phyloP scores from a whole-genome alignment of 768 basidiomycete genomes.

The Termitomyces titanicus region DNA sequence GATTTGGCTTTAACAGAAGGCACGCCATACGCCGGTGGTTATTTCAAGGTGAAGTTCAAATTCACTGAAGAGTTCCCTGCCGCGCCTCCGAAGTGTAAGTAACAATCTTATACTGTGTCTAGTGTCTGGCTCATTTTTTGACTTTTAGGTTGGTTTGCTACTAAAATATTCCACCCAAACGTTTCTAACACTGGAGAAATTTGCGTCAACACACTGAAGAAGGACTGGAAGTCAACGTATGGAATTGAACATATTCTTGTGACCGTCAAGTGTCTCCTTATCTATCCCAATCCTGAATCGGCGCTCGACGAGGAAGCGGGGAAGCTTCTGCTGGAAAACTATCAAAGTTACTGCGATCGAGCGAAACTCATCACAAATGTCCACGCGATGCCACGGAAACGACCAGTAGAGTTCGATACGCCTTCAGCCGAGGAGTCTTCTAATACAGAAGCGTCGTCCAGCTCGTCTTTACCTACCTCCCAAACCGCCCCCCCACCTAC shows the following conservation, averaged over 20 bases:
- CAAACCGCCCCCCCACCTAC: slow-evolving; percentile 19
- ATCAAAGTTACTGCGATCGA: slow-evolving; percentile 81
- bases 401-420: slow-evolving; percentile 69
- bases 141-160: slow-evolving; percentile 74
- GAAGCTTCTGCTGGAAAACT: slow-evolving; percentile 86
- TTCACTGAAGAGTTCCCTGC: slow-evolving; percentile 95
- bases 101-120: neutral
- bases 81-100: slow-evolving; percentile 88
- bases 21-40: slow-evolving; percentile 65
- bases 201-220: slow-evolving; percentile 96
- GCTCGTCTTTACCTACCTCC: slow-evolving; percentile 18
- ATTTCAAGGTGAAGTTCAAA: slow-evolving; percentile 75
- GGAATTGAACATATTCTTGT: slow-evolving; percentile 90
- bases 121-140: slow-evolving; percentile 7
- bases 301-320: slow-evolving; percentile 96
- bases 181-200: slow-evolving; percentile 89
- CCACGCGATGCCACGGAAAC: slow-evolving; percentile 79
- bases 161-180: slow-evolving; percentile 98
- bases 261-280: slow-evolving; percentile 92
- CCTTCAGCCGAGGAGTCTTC: slow-evolving; percentile 32
- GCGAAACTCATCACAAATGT: slow-evolving; percentile 88
- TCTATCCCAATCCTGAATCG: slow-evolving; percentile 95
- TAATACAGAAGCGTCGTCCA: slow-evolving; percentile 25
- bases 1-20: slow-evolving; percentile 36
- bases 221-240: slow-evolving; percentile 92